Base-by-base conservation (phyloP, 2,329 filamentous ascomycete genomes). In the Thelonectria blattea region DNA sequence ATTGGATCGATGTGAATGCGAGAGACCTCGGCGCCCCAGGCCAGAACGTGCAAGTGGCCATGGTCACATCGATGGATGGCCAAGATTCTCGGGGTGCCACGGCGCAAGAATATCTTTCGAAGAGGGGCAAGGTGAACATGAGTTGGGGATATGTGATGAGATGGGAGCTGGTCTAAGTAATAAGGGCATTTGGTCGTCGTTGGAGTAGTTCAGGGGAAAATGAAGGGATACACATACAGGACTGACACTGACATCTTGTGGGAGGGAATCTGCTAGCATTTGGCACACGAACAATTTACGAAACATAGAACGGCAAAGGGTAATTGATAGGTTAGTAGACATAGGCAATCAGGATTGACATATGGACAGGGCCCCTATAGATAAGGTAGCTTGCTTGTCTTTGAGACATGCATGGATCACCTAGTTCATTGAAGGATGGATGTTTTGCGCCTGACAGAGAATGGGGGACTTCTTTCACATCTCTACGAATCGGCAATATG, bases 1-100 rank as follows among this genome's bases (percentile, higher is more conserved):
- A 90, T 86, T 96, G 91, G 87, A 76, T 87, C 2, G 94, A 97
- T 75, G 84, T 97, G 4, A 79, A 83, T 24, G 82, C 86, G 1
- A 75, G 80, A 32, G 84, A 88, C 58, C 77, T 96, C 18, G 92
- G 92, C 1, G 80, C 80, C 0, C 85, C 88, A 0, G 91, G 91
- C 0, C 86, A 93, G 75, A 85, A 83, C 54, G 78, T 94, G 6
- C 83, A 82, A 65, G 75, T 95, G 30, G 85, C 85, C 58, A 85
- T 86, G 18, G 79, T 96, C 39, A 84, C 72, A 11, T 77, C 70
- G 61, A 71, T 85, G 4, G 79, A 82, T 48, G 78, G 77, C 5
- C 72, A 72, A 51, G 80, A 83, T 53, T 81, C 77, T 22, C 75
- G 81, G 22, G 84, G 83, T 5, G 71, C 85, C 32, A 79, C 80